phyloP scores from a whole-genome alignment of 805 yeast species.

The Metschnikowia similis region DNA sequence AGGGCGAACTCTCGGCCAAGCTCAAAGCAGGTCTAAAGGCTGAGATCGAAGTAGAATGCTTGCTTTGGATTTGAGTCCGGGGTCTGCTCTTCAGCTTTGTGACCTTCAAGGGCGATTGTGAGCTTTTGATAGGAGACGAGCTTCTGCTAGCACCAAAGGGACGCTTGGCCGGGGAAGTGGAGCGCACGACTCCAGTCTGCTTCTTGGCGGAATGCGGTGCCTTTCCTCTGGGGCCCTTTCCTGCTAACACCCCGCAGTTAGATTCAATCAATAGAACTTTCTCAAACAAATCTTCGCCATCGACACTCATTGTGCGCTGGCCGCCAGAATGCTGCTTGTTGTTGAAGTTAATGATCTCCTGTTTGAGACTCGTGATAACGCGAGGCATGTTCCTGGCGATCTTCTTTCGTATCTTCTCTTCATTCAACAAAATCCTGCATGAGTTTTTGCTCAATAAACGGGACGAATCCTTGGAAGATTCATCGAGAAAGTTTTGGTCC shows the following conservation, averaged over 20 bases:
- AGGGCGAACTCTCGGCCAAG: neutral
- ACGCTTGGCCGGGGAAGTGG: slow-evolving; percentile 8
- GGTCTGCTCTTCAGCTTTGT: slow-evolving; percentile 3
- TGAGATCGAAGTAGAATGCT: neutral
- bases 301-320: slow-evolving; percentile 28
- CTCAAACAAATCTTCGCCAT: slow-evolving; percentile 48
- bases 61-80: neutral
- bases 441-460: slow-evolving; percentile 71
- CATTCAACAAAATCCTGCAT: slow-evolving; percentile 73
- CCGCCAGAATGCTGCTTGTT: slow-evolving; percentile 19
- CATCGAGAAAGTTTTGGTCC: slow-evolving; percentile 61
- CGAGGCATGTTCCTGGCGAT: slow-evolving; percentile 67
- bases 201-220: neutral
- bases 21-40: neutral
- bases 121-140: slow-evolving; percentile 9
- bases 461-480: slow-evolving; percentile 74
- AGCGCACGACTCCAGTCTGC: neutral
- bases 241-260: slow-evolving; percentile 5
- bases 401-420: slow-evolving; percentile 70
- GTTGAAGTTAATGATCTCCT: slow-evolving; percentile 48
- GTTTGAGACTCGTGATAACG: slow-evolving; percentile 48
- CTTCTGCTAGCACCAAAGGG: slow-evolving; percentile 5
- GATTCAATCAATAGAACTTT: slow-evolving; percentile 31
- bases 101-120: slow-evolving; percentile 11
- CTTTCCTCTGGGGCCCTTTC: slow-evolving; percentile 6